Conservation (phyloP, 176 grass and related monocot species). For the Ananas comosus region DNA sequence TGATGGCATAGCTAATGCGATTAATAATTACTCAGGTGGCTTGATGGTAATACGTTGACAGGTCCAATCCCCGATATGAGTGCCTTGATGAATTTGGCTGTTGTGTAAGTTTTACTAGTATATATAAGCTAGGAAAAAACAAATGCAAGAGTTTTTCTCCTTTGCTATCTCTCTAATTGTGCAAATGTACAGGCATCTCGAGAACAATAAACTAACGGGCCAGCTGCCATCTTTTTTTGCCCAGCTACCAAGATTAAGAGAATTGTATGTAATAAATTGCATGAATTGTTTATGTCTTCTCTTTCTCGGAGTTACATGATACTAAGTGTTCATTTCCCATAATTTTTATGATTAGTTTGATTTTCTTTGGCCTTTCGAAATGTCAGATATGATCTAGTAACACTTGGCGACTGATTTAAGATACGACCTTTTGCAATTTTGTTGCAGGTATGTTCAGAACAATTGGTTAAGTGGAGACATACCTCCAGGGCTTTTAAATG, state of each 20-base stretch:
- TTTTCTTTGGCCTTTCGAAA: background rate
- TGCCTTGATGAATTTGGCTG: background rate
- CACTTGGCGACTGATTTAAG: background rate
- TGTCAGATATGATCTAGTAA: background rate
- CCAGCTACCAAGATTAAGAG: conserved; percentile 2
- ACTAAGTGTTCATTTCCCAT: conserved; percentile 1
- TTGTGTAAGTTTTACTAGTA: conserved; percentile 2
- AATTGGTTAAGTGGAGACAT: conserved; percentile 6
- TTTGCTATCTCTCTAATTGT: background rate
- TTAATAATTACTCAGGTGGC: conserved; percentile 1
- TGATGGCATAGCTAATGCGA: background rate
- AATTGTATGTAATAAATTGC: conserved; percentile 5
- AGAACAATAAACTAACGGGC: conserved; percentile 1
- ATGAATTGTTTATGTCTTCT: background rate
- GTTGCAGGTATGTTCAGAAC: conserved; percentile 13
- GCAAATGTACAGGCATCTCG: conserved; percentile 3
- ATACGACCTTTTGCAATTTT: background rate
- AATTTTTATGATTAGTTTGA: background rate
- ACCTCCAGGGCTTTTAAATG: conserved; percentile 4
- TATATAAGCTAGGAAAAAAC: background rate
- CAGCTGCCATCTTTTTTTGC: conserved; percentile 6
- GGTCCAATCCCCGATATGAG: conserved; percentile 9
- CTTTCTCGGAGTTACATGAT: background rate
- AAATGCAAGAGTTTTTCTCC: background rate
- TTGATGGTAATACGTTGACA: conserved; percentile 3